These are phyloP conservation scores for Grosmannia penicillata DNA, from an alignment of 2,329 filamentous ascomycete species.

Conservation along the genomic window DNA sequence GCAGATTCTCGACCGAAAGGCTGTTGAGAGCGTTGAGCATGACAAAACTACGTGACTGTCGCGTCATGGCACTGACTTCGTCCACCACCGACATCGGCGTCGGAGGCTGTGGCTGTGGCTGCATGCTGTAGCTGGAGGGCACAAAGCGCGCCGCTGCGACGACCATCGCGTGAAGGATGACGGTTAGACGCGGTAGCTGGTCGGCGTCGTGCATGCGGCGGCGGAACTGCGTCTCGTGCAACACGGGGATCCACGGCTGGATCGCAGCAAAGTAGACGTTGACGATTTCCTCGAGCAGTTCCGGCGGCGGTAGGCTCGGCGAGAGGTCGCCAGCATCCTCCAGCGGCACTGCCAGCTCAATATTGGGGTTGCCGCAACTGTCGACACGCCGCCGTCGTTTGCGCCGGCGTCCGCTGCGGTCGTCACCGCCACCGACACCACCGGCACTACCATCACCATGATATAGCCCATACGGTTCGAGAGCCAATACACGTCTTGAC, in stretches of 20 bases:
- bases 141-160: conserved; percentile 13
- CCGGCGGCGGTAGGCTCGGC: conserved; percentile 2
- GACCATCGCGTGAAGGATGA: conserved; percentile 20
- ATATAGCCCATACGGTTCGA: no score
- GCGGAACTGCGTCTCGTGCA: conserved; percentile 19
- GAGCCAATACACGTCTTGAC: not conserved
- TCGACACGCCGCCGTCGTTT: conserved; percentile 8
- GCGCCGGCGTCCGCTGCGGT: no score
- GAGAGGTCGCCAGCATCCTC: conserved; percentile 1
- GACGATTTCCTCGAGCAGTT: conserved; percentile 13
- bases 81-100: not conserved
- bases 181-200: conserved; percentile 13
- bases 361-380: conserved; percentile 6
- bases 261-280: conserved; percentile 17
- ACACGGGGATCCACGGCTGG: conserved; percentile 22
- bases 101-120: conserved; percentile 12
- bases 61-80: not conserved
- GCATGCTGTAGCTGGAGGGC: no score
- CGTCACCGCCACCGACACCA: no score
- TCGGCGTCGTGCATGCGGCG: conserved; percentile 12
- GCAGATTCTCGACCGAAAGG: conserved; percentile 19
- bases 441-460: no score
- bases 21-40: conserved; percentile 17
- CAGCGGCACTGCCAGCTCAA: conserved; percentile 1
- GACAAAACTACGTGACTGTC: conserved; percentile 11